Base-by-base conservation (phyloP, 768 basidiomycete species). In the Suillus lakei region DNA sequence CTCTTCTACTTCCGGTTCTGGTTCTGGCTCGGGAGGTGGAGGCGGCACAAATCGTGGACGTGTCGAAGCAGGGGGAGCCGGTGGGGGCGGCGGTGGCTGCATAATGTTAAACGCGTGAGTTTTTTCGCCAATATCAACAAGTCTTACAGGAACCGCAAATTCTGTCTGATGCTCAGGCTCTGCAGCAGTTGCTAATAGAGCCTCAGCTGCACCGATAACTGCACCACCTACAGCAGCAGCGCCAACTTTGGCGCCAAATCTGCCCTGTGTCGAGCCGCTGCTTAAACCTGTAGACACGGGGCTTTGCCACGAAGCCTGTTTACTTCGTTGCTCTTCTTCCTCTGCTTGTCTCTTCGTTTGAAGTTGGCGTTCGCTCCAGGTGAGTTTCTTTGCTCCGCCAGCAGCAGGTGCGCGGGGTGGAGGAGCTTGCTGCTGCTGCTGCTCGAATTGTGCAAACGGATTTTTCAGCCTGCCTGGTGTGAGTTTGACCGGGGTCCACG, bases 341-440 rank as follows among this genome's bases (percentile, higher is more conserved):
- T 90, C 92, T 18, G 84, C 82, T 70, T 94, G 92, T 73, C 91
- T 90, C 82, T 96, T 96, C 1, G 95, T 91, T n/a, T 90, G 80
- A 0, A 93, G 95, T 73, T 98, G 96, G 26, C 96, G 84, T 75
- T 99, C 92, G 64, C 86, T 91, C 97, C 97, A 99, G 0, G 96
- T 97, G 67, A 97, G 76, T 76, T 95, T 96, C 81, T 93, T 93
- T 1, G 81, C 64, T 0, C 83, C 86, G 39, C 54, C 62, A 28
- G 61, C 30, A 32, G 72, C 13, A 69, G 67, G 32, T 74, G 67
- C 64, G 64, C 68, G 9, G 71, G 68, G n/a, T 68, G 67, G 5
- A 71, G 70, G 78, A 65, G n/a, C 78, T n/a, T 21, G 76, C 68
- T 70, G 69, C 56, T 79, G 78, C n/a, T 80, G 67, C 64, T 87